Evolutionary conservation across 78 protist genomes (phyloP).

Genomic region (Bigelowiella natans): DNA sequence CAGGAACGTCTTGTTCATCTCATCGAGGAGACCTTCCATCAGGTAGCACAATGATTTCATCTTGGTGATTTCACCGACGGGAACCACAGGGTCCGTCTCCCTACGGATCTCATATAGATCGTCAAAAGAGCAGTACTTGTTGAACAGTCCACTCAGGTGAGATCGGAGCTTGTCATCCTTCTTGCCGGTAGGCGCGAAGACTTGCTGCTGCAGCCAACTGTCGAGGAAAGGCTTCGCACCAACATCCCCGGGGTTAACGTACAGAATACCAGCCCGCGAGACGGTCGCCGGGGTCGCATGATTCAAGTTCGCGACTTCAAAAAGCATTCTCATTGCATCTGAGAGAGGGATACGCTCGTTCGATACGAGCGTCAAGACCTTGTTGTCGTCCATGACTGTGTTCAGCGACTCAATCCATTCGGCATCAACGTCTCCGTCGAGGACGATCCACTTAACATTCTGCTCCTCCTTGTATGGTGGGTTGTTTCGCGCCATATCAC

Average conservation of each 20-base stretch:
- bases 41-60: slow-evolving; percentile 52
- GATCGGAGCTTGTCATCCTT: neutral
- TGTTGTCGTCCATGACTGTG: slow-evolving; percentile 88
- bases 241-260: slow-evolving; percentile 62
- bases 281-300: slow-evolving; percentile 84
- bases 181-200: neutral
- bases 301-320: slow-evolving; percentile 59
- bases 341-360: slow-evolving; percentile 78
- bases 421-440: slow-evolving; percentile 79
- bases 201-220: slow-evolving; percentile 48
- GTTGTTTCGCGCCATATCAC: slow-evolving; percentile 31
- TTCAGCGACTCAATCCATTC: slow-evolving; percentile 81
- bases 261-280: slow-evolving; percentile 80
- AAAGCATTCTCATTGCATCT: slow-evolving; percentile 64
- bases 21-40: slow-evolving; percentile 51
- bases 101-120: neutral
- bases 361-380: slow-evolving; percentile 69
- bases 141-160: slow-evolving; percentile 31
- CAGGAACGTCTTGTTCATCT: neutral
- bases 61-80: slow-evolving; percentile 45
- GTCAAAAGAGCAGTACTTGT: slow-evolving; percentile 7
- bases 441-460: slow-evolving; percentile 58
- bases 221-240: slow-evolving; percentile 66
- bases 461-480: neutral
- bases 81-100: slow-evolving; percentile 31